Evolutionary conservation across 2,329 filamentous ascomycete species (phyloP).

Genomic region (Monosporascus sp.): DNA sequence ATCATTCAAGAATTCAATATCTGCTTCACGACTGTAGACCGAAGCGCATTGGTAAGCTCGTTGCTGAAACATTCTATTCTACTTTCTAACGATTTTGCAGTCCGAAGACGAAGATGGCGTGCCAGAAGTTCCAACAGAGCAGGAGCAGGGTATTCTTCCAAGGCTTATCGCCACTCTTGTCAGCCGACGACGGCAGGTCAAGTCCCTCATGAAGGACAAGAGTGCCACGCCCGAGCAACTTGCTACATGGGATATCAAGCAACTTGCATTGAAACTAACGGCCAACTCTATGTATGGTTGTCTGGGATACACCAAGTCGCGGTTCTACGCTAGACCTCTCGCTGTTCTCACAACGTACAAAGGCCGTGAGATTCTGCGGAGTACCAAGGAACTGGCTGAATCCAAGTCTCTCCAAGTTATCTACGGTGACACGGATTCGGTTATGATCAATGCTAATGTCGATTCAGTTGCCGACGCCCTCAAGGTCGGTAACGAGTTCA

Average conservation of each 20-base stretch:
- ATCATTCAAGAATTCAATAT: conserved; percentile 99
- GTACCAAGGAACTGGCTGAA: conserved; percentile 93
- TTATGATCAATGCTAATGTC: conserved; percentile 99
- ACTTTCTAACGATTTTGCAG: conserved; percentile 33
- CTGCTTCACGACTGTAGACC: conserved; percentile 95
- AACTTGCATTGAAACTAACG: conserved; percentile 91
- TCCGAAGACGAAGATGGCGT: conserved; percentile 80
- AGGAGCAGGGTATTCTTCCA: conserved; percentile 80
- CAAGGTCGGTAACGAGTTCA: conserved; percentile 91
- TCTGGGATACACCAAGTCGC: conserved; percentile 91
- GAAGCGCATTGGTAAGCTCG: conserved; percentile 59
- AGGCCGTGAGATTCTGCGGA: conserved; percentile 92
- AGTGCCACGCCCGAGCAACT: conserved; percentile 78
- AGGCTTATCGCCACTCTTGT: conserved; percentile 90
- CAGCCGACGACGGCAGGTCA: conserved; percentile 82
- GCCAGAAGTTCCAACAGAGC: conserved; percentile 74
- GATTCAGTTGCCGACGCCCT: conserved; percentile 87
- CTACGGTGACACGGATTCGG: conserved; percentile 97
- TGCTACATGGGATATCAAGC: conserved; percentile 96
- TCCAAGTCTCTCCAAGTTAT: conserved; percentile 89
- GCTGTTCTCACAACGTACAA: conserved; percentile 96
- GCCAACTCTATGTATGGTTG: conserved; percentile 99
- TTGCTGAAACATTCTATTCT: neutral
- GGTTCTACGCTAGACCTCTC: conserved; percentile 92
- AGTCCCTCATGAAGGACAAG: conserved; percentile 95